Evolutionary conservation across 805 yeast genomes (phyloP), one percentile per base, ranked within the genome.

Genomic region (Peterozyma xylosa): DNA sequence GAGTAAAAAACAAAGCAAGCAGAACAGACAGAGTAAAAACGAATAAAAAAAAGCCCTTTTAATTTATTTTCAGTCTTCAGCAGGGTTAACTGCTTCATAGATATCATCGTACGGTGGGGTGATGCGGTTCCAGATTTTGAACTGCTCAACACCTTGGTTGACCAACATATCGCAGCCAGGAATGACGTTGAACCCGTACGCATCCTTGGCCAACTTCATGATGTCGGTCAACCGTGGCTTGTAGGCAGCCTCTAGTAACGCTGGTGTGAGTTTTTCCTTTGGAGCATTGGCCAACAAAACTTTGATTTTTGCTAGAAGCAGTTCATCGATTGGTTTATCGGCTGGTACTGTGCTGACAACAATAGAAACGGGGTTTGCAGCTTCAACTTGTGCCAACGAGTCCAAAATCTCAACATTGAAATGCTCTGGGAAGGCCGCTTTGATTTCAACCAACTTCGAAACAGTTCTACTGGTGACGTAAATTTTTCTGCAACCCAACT

Each of bases 81-180:
- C 60, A 33, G 50, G 37, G 14, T 62, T 61, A 41, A 85, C 91
- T 30, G 86, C 88, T 15, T 74, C 68, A 52, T 74, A 78, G 38
- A 83, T 72, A 16, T 72, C 75, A 30, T 69, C 62, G 61, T 78
- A 83, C 16, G 89, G 87, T 3, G 90, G 82, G 27, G 54, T 63
- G 41, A 71, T 60, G 0, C 84, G 83, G 10, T 85, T 86, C 82
- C 95, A 91, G 45, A 78, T 63, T 49, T 73, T 66, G 59, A 90
- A 89, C 66, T 93, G 99, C 50, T 76, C 86, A 41, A 86, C 81
- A 39, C 97, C 99, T 66, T 93, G 99, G 63, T 86, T 81, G 14
- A 90, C 89, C 50, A 93, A 73, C 93, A 95, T 86, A 56, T 89
- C 87, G 33, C 84, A 79, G 11, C 99, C 99, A 9, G 90, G 85